A percentile compares a stretch with the other conserved stretches of the same genome.
phyloP scores from a whole-genome alignment of 208 protist species.

The Novymonas esmeraldas region DNA sequence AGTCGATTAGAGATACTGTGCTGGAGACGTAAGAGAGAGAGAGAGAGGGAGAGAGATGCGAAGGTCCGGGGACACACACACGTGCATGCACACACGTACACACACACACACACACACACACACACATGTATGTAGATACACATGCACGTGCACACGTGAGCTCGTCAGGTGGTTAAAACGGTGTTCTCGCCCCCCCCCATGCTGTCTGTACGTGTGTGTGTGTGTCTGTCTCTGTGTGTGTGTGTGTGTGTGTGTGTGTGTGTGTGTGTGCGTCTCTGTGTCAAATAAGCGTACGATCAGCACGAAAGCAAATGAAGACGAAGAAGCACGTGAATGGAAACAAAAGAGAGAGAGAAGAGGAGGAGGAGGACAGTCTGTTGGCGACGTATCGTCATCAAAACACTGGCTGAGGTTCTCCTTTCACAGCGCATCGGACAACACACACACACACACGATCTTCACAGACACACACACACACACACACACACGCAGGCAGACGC shows the following conservation, averaged over 20 bases:
- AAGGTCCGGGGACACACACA: neutral
- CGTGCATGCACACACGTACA: neutral
- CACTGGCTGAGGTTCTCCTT: too few species aligned
- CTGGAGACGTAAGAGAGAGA: neutral
- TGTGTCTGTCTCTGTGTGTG: neutral
- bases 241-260: slow-evolving; percentile 2
- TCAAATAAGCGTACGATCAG: neutral
- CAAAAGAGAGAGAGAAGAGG: slow-evolving; percentile 16
- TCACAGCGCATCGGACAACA: too few species aligned
- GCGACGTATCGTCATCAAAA: too few species aligned
- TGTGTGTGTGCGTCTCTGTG: neutral
- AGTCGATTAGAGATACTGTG: too few species aligned
- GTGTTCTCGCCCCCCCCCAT: neutral
- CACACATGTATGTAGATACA: neutral
- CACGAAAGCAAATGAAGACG: neutral
- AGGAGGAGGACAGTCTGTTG: too few species aligned
- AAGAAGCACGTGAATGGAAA: slow-evolving; percentile 6
- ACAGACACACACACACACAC: too few species aligned
- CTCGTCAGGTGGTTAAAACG: neutral
- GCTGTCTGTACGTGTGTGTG: neutral
- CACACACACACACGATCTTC: too few species aligned
- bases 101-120: neutral
- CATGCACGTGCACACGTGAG: neutral
- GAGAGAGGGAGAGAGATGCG: neutral
- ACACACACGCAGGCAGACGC: too few species aligned